A percentile compares a stretch with the other conserved stretches of the same genome.
Conservation (phyloP, 2,329 filamentous ascomycete genomes). For the Neofusicoccum ribis region DNA sequence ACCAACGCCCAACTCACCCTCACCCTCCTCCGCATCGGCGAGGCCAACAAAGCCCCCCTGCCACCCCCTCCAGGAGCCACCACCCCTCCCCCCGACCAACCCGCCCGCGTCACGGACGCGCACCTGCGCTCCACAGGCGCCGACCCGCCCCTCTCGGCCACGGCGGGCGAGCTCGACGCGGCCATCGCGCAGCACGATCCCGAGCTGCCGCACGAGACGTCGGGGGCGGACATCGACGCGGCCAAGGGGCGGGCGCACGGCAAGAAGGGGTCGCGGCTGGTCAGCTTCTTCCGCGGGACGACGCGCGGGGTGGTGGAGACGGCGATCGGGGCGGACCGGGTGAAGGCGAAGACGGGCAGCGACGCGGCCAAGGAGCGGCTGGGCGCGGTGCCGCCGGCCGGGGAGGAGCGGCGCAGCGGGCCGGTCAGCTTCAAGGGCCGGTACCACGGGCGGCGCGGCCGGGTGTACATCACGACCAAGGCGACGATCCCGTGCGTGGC, state of each 20-base stretch:
- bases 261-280: constrained; percentile 51
- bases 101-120: constrained; percentile 51
- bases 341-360: constrained; percentile 65
- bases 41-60: constrained; percentile 76
- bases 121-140: constrained; percentile 55
- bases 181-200: constrained; percentile 54
- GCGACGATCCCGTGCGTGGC: constrained; percentile 68
- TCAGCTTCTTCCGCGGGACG: constrained; percentile 68
- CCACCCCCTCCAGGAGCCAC: constrained; percentile 57
- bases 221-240: constrained; percentile 55
- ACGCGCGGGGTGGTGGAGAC: constrained; percentile 73
- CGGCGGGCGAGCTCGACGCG: constrained; percentile 63
- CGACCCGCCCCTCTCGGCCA: constrained; percentile 61
- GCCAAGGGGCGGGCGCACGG: constrained; percentile 45
- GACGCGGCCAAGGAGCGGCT: constrained; percentile 68
- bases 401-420: constrained; percentile 54
- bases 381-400: constrained; percentile 63
- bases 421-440: constrained; percentile 76
- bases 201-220: constrained; percentile 48
- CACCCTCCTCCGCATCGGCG: constrained; percentile 78
- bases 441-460: constrained; percentile 69
- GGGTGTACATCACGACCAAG: constrained; percentile 68
- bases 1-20: constrained; percentile 84
- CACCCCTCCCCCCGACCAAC: constrained; percentile 49
- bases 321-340: constrained; percentile 68